These are phyloP conservation scores for Ormosia emarginata DNA, from an alignment of 306 rosid genomes.

Conservation along the genomic window DNA sequence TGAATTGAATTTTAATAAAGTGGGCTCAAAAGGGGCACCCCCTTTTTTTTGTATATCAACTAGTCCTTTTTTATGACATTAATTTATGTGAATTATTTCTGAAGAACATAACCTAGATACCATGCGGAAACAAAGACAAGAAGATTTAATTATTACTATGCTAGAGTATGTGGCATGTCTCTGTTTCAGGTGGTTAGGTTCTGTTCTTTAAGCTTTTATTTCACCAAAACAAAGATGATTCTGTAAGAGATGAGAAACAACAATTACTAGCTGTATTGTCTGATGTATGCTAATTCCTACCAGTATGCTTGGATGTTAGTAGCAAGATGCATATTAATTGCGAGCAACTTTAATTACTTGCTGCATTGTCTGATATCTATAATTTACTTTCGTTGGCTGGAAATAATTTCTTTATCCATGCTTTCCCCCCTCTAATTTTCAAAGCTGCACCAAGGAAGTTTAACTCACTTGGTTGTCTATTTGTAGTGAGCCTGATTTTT, in stretches of 20 bases:
- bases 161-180: too few relatives aligned
- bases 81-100: slow-evolving; percentile 1
- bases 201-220: too few relatives aligned
- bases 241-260: too few relatives aligned
- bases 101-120: slow-evolving; percentile 1
- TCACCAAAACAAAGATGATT: too few relatives aligned
- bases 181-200: too few relatives aligned
- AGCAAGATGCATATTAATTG: slow-evolving; percentile 6
- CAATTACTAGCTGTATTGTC: too few relatives aligned
- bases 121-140: slow-evolving; percentile 4
- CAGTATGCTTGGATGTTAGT: not conserved
- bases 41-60: not conserved
- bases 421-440: not conserved
- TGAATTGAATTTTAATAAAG: not conserved
- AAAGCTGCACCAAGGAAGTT: not conserved
- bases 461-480: slow-evolving; percentile 19
- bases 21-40: not conserved
- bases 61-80: not conserved
- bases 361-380: not conserved
- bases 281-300: not conserved
- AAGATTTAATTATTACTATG: not conserved
- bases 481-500: slow-evolving; percentile 22
- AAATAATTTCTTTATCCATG: not conserved
- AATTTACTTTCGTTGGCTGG: not conserved
- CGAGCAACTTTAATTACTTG: not conserved